A percentile compares a stretch with the other conserved stretches of the same genome.
phyloP scores from a whole-genome alignment of 2,329 filamentous ascomycete species.

The Fusarium sp. region DNA sequence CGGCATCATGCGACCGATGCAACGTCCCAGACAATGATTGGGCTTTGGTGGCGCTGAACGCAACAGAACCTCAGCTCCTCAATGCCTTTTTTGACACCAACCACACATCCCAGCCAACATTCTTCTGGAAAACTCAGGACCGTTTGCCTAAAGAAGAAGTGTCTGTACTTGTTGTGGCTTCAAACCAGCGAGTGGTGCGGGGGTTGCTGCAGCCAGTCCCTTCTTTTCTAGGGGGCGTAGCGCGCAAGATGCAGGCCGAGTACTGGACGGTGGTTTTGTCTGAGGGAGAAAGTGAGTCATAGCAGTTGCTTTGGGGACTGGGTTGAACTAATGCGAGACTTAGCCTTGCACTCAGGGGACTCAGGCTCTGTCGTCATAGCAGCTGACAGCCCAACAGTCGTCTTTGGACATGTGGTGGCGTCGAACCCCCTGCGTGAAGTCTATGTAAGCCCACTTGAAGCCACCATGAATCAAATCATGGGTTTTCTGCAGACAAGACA shows the following conservation, averaged over 20 bases:
- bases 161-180: not conserved
- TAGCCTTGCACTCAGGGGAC: not conserved
- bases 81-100: not conserved
- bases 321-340: not conserved
- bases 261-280: not conserved
- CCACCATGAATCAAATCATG: not conserved
- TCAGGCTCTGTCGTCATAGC: not conserved
- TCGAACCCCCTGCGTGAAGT: not conserved
- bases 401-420: not conserved
- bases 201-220: not conserved
- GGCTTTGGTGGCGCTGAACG: not conserved
- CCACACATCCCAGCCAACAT: not conserved
- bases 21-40: not conserved
- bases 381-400: not conserved
- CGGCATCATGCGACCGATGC: not conserved
- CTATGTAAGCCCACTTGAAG: not conserved
- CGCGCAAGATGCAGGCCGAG: not conserved
- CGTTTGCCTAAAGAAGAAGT: not conserved
- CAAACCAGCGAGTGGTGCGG: not conserved
- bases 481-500: not conserved
- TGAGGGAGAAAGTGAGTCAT: not conserved
- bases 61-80: not conserved
- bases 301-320: fast-evolving
- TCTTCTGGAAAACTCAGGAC: not conserved
- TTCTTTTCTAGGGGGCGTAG: not conserved